A percentile compares a stretch with the other conserved stretches of the same genome.
Conservation (phyloP, 1,284 basidiomycete species). For the Lignosus rhinocerotis region DNA sequence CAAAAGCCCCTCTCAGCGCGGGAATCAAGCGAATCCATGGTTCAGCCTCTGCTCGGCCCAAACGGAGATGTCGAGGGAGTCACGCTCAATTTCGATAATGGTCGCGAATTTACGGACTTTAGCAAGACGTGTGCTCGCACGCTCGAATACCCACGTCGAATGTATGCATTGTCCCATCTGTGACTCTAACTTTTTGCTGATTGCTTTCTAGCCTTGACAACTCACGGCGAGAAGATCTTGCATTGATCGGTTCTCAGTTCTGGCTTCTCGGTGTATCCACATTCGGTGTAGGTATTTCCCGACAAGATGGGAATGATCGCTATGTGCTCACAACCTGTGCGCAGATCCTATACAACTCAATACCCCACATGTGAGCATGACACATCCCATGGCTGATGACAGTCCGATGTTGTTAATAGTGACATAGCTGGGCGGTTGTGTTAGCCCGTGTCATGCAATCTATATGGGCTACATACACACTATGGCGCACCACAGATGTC, state of each 20-base stretch:
- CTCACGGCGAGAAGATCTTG: constrained; percentile 50
- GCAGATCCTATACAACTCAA: constrained; percentile 48
- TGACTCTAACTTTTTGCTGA: background rate
- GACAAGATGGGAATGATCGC: background rate
- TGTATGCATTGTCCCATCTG: constrained; percentile 34
- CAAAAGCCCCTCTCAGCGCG: background rate
- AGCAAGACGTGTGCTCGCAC: constrained; percentile 42
- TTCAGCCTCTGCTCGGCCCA: constrained; percentile 6
- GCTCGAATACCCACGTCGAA: constrained; percentile 44
- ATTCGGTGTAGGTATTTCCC: constrained; percentile 40
- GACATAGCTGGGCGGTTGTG: constrained; percentile 45
- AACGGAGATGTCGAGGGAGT: constrained; percentile 25
- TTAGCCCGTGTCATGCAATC: constrained; percentile 47
- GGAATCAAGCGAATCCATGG: background rate
- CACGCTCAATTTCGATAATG: constrained; percentile 20
- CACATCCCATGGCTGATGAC: background rate
- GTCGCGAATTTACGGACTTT: constrained; percentile 30
- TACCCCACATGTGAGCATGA: constrained; percentile 49
- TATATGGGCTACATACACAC: constrained; percentile 51
- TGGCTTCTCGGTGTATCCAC: constrained; percentile 60
- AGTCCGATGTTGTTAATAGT: background rate
- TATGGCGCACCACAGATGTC: constrained; percentile 46
- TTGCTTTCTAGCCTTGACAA: constrained; percentile 41
- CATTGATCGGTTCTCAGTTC: constrained; percentile 53
- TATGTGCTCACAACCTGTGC: background rate